Percentiles rank a stretch among this genome's conserved stretches.
Conservation (phyloP, 495 filamentous ascomycete species). For the Aspergillus heteromorphus region DNA sequence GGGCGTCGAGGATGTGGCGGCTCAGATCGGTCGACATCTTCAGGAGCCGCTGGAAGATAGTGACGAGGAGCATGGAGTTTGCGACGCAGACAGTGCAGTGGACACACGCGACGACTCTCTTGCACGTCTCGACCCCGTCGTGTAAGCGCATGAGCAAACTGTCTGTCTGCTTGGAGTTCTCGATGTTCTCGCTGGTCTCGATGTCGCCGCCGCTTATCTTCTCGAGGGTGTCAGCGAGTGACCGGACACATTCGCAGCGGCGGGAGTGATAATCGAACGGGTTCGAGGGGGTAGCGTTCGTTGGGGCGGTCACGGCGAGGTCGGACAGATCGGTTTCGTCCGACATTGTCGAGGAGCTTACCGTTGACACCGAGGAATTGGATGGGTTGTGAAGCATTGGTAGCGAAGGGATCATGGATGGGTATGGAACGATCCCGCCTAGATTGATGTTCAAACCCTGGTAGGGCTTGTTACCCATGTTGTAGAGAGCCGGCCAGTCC, state of each 20-base stretch:
- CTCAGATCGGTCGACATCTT: not conserved
- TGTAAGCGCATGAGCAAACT: not conserved
- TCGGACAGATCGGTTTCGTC: not conserved
- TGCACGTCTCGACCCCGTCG: not conserved
- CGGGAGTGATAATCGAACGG: not conserved
- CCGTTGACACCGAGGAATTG: not conserved
- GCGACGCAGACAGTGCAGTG: not conserved
- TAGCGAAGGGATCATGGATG: not conserved
- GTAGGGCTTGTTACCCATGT: not conserved
- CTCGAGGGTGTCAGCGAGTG: not conserved
- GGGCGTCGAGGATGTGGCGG: not conserved
- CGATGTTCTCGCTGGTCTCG: not conserved
- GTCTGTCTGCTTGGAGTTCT: not conserved
- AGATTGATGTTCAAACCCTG: not conserved
- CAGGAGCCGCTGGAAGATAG: not conserved
- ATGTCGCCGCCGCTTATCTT: not conserved
- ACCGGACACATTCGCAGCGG: not conserved
- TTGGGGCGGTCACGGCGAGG: not conserved
- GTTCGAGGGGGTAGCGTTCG: not conserved
- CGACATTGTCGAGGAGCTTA: not conserved
- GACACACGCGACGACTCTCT: not conserved
- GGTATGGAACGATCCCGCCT: not conserved
- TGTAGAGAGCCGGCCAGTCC: not conserved
- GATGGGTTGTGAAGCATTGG: not conserved
- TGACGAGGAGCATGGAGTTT: not conserved